phyloP scores from a whole-genome alignment of 2,329 filamentous ascomycete genomes.

The Tolypocladium capitatum region DNA sequence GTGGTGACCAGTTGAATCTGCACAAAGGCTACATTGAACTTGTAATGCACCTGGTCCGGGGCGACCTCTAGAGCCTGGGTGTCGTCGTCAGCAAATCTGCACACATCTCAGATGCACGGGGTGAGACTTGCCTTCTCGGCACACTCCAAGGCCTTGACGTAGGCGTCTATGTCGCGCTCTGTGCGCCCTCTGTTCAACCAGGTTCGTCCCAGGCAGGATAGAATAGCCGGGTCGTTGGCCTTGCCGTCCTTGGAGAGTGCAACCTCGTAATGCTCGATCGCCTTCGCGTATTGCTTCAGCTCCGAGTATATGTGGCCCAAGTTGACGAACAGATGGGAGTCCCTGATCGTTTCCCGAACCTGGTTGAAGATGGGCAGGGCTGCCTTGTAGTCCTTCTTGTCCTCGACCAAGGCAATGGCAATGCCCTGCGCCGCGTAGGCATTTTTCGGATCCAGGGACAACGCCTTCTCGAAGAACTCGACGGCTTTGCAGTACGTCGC shows the following conservation, averaged over 20 bases:
- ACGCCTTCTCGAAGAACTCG: constrained; percentile 95
- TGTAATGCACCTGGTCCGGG: constrained; percentile 77
- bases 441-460: constrained; percentile 89
- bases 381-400: constrained; percentile 75
- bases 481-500: constrained; percentile 83
- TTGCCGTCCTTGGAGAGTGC: constrained; percentile 69
- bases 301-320: constrained; percentile 88
- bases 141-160: constrained; percentile 43
- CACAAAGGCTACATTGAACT: constrained; percentile 96
- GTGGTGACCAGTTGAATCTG: constrained; percentile 86
- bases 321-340: constrained; percentile 82
- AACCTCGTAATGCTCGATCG: constrained; percentile 88
- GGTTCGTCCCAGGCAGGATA: constrained; percentile 76
- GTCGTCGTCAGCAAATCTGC: background rate
- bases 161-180: constrained; percentile 44
- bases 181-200: constrained; percentile 69
- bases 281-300: constrained; percentile 76
- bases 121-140: constrained; percentile 42
- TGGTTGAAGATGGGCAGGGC: constrained; percentile 83
- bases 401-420: constrained; percentile 85
- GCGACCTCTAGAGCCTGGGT: constrained; percentile 58
- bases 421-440: constrained; percentile 94
- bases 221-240: constrained; percentile 58
- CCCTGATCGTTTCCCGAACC: constrained; percentile 78
- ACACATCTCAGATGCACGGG: background rate